These are phyloP conservation scores for Haplosporangium gracile DNA, from an alignment of 192 early-diverging fungal species.

Conservation along the genomic window DNA sequence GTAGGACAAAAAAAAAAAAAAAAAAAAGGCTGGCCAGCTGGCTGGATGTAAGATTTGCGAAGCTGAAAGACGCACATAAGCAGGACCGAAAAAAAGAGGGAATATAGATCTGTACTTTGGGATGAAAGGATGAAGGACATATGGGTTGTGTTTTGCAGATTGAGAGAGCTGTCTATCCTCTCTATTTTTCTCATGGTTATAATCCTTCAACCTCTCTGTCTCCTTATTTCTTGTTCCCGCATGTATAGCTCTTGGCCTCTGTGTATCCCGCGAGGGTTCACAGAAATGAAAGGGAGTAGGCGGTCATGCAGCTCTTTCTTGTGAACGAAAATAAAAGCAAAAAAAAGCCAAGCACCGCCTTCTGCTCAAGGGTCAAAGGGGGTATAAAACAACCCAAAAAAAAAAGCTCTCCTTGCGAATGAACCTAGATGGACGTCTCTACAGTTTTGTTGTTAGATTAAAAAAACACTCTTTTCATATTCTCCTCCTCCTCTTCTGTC, in stretches of 20 bases:
- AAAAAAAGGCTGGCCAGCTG: too few relatives aligned
- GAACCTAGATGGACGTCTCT: neutral
- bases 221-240: neutral
- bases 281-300: neutral
- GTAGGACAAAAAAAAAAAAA: neutral
- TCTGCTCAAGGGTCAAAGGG: neutral
- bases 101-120: neutral
- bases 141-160: too few relatives aligned
- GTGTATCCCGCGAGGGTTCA: neutral
- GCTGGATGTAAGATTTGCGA: too few relatives aligned
- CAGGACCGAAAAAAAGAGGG: neutral
- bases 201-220: neutral
- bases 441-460: neutral
- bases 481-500: neutral
- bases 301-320: neutral
- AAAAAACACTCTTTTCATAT: neutral
- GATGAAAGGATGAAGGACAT: too few relatives aligned
- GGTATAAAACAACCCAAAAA: neutral
- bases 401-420: neutral
- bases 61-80: too few relatives aligned
- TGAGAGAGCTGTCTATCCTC: neutral
- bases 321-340: neutral
- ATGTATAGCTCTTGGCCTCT: neutral
- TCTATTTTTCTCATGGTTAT: neutral
- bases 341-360: neutral